Percentiles rank a stretch among this genome's conserved stretches.
Conservation (phyloP, 441 rosid species). For the Gossypium aridum region DNA sequence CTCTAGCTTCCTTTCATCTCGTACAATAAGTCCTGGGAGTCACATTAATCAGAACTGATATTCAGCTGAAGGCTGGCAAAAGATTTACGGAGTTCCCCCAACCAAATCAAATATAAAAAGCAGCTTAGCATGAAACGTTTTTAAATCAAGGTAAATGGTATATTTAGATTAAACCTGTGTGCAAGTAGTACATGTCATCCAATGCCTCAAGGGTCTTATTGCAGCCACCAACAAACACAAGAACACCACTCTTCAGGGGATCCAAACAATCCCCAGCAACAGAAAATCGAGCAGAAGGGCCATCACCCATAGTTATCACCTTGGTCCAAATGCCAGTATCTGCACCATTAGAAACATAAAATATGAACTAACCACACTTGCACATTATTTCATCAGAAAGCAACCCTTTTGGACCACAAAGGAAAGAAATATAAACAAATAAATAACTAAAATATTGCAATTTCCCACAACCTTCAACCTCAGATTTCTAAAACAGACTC, state of each 20-base stretch:
- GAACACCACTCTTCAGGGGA: conserved; percentile 72
- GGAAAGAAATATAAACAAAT: background rate
- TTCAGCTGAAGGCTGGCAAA: conserved; percentile 2
- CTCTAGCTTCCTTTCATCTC: conserved; percentile 52
- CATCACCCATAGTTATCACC: conserved; percentile 57
- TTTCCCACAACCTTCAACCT: background rate
- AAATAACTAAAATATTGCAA: conserved; percentile 1
- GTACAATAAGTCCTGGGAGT: conserved; percentile 50
- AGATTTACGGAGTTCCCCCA: background rate
- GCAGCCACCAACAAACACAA: conserved; percentile 90
- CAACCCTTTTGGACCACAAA: background rate
- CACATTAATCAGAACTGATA: conserved; percentile 14
- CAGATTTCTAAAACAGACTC: background rate
- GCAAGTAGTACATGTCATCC: conserved; percentile 81
- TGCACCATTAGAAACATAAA: conserved; percentile 23
- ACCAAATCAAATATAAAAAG: conserved; percentile 3
- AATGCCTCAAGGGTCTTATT: conserved; percentile 86
- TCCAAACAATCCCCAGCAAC: conserved; percentile 86
- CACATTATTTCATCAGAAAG: conserved; percentile 5
- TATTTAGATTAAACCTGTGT: conserved; percentile 56
- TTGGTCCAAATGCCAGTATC: conserved; percentile 83
- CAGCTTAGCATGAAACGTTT: conserved; percentile 9
- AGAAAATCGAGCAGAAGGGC: conserved; percentile 95
- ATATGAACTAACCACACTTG: background rate
- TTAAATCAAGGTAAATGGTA: conserved; percentile 14